Evolutionary conservation across 2,329 filamentous ascomycete genomes (phyloP), one percentile per base, ranked within the genome.

Genomic region (Davidsoniella eucalypti): DNA sequence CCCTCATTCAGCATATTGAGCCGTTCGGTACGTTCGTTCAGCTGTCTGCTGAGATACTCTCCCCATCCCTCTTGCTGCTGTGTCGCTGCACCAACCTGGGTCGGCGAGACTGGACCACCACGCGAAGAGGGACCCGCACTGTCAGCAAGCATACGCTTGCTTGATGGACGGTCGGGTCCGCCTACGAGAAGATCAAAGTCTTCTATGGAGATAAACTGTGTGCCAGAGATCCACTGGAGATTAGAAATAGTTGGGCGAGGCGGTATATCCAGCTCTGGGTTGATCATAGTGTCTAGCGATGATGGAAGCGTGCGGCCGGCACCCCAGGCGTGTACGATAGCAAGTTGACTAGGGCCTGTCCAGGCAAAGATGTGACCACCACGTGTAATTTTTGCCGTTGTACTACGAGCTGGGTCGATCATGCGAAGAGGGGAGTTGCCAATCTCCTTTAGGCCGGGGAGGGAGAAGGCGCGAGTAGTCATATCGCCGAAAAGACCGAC

Each of bases 201-300:
- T 2, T 80, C 72, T 0, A 86, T 82, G 1, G 86, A 87, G 43
- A 98, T 75, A 58, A 93, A 84, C 64, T 95, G 90, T 1, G 90
- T 96, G 3, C 92, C 92, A 0, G 87, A 84, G 48, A 98, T 87
- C 92, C 92, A 98, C 65, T 96, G 87, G 37, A 98, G 66, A 59
- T 93, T 94, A 17, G 85, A 93, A 54, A 98, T 98, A 0, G 87
- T 94, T 1, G 92, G 92, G 2, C 92, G 78, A 10, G 86, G 73
- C 2, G 88, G 90, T 18, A 84, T 73, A 14, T 75, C 61, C 0
- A 85, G 74, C 52, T 84, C 72, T 0, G 84, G 80, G 61, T 96
- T 94, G 64, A 85, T 77, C 2, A 98, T 70, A 6, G 71, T 77
- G 61, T 95, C 88, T n/a, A 76, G 65, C 1, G 68, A 70, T 48